Evolutionary conservation across 352 stramenopile genomes (phyloP), one percentile per base, ranked within the genome.

Genomic region (Phytophthora rubi): DNA sequence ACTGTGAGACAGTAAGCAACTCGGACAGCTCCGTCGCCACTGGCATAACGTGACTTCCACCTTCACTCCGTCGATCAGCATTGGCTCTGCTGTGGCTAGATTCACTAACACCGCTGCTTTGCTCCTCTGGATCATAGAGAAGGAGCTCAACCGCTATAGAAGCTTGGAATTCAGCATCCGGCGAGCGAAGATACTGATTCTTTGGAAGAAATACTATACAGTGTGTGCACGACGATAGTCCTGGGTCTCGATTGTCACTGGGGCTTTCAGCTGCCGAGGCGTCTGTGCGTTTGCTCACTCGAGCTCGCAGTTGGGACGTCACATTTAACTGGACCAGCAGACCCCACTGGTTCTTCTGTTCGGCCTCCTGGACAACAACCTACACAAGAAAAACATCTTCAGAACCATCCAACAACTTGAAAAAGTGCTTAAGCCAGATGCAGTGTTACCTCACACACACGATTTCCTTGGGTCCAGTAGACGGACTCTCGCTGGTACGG

Each of bases 151-250:
- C 18, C 12, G 55, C 39, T 35, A 71, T 71, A 4, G 48, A 70
- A 0, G 51, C 37, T 61, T 69, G 69, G 32, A 70, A 55, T 0
- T 52, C 21, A 28, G 39, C 32, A 6, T 23, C n/a, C 1, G 18
- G 1, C 26, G 26, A n/a, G 3, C 32, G 26, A 62, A 55, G 28
- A 32, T 88, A 88, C 13, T 62, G 8, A 2, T 48, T 37, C 61
- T 86, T 88, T 13, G 76, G 62, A 2, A 88, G 58, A 54, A 83
- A 88, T 7, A 82, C 6, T 7, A 13, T 56, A 28, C 52, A 70
- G 0, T 58, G 59, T 12, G 71, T 56, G 12, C 61, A 68, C 8
- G 57, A 52, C 3, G 47, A 53, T 0, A 73, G 44, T 13, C 53
- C 16, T 1, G 51, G 52, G 3, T 63, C 26, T 47, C 45, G 6